A percentile compares a stretch with the other conserved stretches of the same genome.
phyloP scores from a whole-genome alignment of 768 basidiomycete genomes.

The Trametes gibbosa region DNA sequence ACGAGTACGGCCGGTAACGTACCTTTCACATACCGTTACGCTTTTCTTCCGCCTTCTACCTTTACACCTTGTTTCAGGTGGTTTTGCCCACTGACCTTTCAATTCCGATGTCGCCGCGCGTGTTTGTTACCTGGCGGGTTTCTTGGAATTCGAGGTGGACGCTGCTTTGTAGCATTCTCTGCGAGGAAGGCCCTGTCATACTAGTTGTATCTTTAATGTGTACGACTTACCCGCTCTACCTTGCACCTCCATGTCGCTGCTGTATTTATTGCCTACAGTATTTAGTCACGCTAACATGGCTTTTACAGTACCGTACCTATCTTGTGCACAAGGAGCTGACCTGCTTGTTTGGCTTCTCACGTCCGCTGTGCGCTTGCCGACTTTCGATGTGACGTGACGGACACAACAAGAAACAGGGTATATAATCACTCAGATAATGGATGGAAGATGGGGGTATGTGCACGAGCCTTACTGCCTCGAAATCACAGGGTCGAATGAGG shows the following conservation, averaged over 20 bases:
- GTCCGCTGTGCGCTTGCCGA: too few species aligned
- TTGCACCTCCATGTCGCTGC: neutral
- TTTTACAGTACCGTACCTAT: neutral
- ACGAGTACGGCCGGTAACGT: slow-evolving; percentile 59
- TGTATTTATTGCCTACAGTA: slow-evolving; percentile 12
- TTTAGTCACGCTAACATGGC: neutral
- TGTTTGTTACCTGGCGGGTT: neutral
- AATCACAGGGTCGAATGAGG: too few species aligned
- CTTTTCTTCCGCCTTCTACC: too few species aligned
- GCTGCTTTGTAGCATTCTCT: neutral
- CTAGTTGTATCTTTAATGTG: neutral
- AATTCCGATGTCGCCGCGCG: neutral
- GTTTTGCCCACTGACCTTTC: neutral
- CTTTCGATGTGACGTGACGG: too few species aligned
- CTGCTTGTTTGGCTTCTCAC: slow-evolving; percentile 68
- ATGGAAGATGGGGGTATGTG: too few species aligned
- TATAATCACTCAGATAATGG: too few species aligned
- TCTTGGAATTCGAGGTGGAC: neutral
- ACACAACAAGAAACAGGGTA: too few species aligned
- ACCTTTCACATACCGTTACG: neutral
- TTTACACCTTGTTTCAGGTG: too few species aligned
- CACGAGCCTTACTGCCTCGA: too few species aligned
- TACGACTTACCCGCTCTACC: neutral
- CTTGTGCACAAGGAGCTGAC: neutral
- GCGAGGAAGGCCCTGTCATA: neutral